A percentile compares a stretch with the other conserved stretches of the same genome.
phyloP scores from a whole-genome alignment of 148 eudicot species.

The Cornus controversa region DNA sequence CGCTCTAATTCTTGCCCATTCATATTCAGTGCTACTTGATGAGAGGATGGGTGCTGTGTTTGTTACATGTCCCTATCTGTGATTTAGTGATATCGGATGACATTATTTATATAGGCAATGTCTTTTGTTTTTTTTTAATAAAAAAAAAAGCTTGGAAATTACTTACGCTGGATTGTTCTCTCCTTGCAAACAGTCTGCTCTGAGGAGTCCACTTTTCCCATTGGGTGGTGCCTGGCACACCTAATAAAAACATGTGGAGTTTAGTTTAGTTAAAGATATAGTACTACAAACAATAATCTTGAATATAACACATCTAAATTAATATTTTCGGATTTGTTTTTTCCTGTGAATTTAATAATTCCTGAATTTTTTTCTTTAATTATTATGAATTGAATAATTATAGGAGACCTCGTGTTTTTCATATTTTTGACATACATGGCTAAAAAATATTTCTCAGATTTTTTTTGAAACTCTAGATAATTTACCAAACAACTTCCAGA shows the following conservation, averaged over 20 bases:
- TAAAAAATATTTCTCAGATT: too few relatives aligned
- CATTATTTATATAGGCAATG: too few relatives aligned
- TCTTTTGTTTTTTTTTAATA: too few relatives aligned
- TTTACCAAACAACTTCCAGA: too few relatives aligned
- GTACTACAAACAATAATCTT: not conserved
- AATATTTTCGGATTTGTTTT: not conserved
- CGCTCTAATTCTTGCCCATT: not conserved
- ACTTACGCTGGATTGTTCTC: slow-evolving; percentile 36
- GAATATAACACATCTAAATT: not conserved
- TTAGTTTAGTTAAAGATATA: not conserved
- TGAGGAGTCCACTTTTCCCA: slow-evolving; percentile 41
- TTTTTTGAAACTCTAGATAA: too few relatives aligned
- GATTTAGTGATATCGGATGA: not conserved
- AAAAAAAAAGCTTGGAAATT: not conserved
- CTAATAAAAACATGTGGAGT: slow-evolving; percentile 12
- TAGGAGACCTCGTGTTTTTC: too few relatives aligned
- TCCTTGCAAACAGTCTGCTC: slow-evolving; percentile 39
- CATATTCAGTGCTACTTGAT: not conserved
- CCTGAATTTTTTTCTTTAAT: too few relatives aligned
- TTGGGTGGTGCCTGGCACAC: slow-evolving; percentile 32
- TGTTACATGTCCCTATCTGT: not conserved
- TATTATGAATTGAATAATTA: too few relatives aligned
- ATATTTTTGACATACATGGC: too few relatives aligned
- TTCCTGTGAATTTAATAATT: not conserved
- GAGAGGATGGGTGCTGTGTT: not conserved